Evolutionary conservation across 164 flowering plant genomes (phyloP), one percentile per base, ranked within the genome.

Genomic region (Chimonanthus salicifolius): DNA sequence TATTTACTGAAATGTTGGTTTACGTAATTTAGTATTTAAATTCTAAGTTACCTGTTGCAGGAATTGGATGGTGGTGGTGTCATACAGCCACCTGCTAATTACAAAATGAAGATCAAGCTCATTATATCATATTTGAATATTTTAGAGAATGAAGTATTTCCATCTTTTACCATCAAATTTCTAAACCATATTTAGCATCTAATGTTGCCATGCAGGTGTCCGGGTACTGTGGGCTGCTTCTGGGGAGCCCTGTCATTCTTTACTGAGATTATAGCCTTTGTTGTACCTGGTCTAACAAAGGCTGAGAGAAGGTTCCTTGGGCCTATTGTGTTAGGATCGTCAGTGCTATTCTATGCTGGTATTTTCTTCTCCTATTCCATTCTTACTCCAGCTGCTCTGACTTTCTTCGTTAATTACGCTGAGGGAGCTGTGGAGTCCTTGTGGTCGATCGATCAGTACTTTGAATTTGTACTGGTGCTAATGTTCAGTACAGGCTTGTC

Each of bases 371-470:
- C 98, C 46, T 92, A 93, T 79, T 50, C 78, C 72, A 89, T 93
- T 76, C 89, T 95, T 77, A 87, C 98, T 65, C 99, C 99, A 7
- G 99, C 99, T 71, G 98, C 99, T 69, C 82, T 95, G 84, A 95
- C 84, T 70, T 95, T 95, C 85, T 95, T 95, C 73, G 92, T 95
- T 62, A 89, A 4, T 77, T 95, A 93, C 73, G 99, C 99, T 2
- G 97, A 95, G 88, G 99, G 99, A 46, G 98, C 76, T 33, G 99
- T 93, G 65, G 99, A 95, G 78, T 95, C 99, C 15, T 72, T 95
- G 69, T 95, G 99, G 99, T 95, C 99, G 47, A 95, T 93, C 75
- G 97, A 93, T 81, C 98, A 93, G 64, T 95, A 95, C 84, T 95
- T 95, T 67, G 99, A 95, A 81, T 95, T 93, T 83, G 98, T 95